These are phyloP conservation scores for Coniochaeta pulveracea DNA, from an alignment of 2,329 filamentous ascomycete species.

Conservation along the genomic window DNA sequence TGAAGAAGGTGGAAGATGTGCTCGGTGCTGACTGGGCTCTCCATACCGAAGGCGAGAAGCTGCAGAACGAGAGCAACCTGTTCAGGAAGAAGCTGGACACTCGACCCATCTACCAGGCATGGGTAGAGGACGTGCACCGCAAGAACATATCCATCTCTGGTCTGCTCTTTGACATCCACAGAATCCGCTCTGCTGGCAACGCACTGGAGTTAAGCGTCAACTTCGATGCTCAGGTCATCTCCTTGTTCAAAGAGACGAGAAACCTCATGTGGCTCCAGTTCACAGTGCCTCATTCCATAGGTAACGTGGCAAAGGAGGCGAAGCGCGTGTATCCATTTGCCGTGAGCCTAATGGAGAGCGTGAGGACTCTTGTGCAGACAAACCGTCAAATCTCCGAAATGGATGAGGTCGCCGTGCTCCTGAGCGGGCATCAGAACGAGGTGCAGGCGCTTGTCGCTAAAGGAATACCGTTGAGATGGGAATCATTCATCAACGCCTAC, in stretches of 20 bases:
- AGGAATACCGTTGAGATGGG: slow-evolving; percentile 86
- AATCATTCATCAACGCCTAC: slow-evolving; percentile 95
- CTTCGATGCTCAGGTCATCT: slow-evolving; percentile 95
- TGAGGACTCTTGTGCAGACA: slow-evolving; percentile 86
- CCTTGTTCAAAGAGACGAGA: slow-evolving; percentile 94
- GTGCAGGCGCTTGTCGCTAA: slow-evolving; percentile 75
- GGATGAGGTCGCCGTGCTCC: slow-evolving; percentile 74
- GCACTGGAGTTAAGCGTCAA: slow-evolving; percentile 83
- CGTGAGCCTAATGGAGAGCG: slow-evolving; percentile 96
- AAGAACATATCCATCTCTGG: slow-evolving; percentile 88
- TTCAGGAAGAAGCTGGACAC: slow-evolving; percentile 97
- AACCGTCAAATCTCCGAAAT: slow-evolving; percentile 74
- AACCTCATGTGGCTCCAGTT: slow-evolving; percentile 94
- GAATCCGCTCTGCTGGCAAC: slow-evolving; percentile 84
- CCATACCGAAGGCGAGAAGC: slow-evolving; percentile 88
- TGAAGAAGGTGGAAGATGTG: slow-evolving; percentile 98
- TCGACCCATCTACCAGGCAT: slow-evolving; percentile 85
- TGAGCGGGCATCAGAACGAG: slow-evolving; percentile 87
- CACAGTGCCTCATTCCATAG: slow-evolving; percentile 86
- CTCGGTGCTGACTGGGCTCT: slow-evolving; percentile 90
- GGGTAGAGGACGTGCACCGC: slow-evolving; percentile 81
- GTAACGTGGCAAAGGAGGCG: slow-evolving; percentile 95
- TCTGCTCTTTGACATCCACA: slow-evolving; percentile 79
- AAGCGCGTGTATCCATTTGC: slow-evolving; percentile 97
- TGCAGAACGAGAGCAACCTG: slow-evolving; percentile 80